Evolutionary conservation across 768 basidiomycete genomes (phyloP).

Genomic region (Neoboletus brunneissimus): DNA sequence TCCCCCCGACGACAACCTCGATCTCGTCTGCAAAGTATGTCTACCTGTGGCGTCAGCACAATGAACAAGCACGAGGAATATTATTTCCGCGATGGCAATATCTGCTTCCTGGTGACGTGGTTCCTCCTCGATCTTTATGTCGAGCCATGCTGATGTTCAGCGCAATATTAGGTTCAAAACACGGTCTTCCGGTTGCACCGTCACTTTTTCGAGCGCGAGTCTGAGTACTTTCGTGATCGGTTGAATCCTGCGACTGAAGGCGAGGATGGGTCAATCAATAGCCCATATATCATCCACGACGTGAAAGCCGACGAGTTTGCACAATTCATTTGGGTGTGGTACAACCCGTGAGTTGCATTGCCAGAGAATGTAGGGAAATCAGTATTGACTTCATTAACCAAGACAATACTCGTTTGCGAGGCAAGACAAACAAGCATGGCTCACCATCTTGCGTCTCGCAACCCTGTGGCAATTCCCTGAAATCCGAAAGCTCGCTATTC

Average conservation of each 20-base stretch:
- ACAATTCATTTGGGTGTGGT: conserved; percentile 52
- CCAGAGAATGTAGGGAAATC: background rate
- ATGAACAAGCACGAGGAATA: conserved; percentile 36
- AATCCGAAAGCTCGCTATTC: conserved; percentile 49
- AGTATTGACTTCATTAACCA: background rate
- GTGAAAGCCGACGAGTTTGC: conserved; percentile 42
- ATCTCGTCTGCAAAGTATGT: background rate
- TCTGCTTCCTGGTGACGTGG: conserved; percentile 49
- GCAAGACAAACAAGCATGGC: conserved; percentile 52
- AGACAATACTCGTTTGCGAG: conserved; percentile 59
- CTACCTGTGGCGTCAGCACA: conserved; percentile 10
- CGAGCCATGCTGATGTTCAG: background rate
- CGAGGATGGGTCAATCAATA: background rate
- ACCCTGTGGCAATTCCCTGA: conserved; percentile 54
- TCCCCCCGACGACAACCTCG: background rate
- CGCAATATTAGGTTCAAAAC: conserved; percentile 31
- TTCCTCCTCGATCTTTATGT: background rate
- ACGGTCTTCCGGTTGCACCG: conserved; percentile 35
- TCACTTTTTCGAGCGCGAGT: conserved; percentile 38
- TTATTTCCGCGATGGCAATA: conserved; percentile 53
- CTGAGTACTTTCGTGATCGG: conserved; percentile 27
- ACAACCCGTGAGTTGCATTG: conserved; percentile 35
- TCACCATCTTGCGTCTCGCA: conserved; percentile 49
- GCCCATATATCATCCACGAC: conserved; percentile 19
- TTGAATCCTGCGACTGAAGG: conserved; percentile 13